Conservation (phyloP, 2,329 filamentous ascomycete species). For the Xylaria sp. region DNA sequence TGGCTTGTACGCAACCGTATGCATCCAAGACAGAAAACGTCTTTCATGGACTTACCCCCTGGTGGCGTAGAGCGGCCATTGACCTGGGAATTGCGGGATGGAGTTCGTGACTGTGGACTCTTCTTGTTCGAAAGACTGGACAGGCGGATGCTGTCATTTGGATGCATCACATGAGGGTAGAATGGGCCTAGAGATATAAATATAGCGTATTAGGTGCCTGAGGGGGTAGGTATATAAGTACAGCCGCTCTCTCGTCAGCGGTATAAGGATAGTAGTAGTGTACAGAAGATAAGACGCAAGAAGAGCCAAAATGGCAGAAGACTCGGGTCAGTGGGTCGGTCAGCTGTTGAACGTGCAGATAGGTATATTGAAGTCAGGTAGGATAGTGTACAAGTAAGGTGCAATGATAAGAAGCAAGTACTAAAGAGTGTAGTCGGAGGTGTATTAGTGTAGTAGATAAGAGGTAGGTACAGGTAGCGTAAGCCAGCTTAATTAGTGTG, state of each 20-base stretch:
- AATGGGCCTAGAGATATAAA: background rate
- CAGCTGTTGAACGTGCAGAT: background rate
- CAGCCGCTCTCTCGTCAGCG: background rate
- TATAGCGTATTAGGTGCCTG: conserved; percentile 8
- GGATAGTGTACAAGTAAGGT: background rate
- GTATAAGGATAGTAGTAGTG: conserved; percentile 3
- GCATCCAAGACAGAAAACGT: background rate
- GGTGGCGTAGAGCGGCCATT: conserved; percentile 37
- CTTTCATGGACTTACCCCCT: conserved; percentile 16
- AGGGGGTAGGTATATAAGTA: conserved; percentile 5
- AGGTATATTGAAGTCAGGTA: conserved; percentile 1
- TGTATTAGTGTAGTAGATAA: too few species aligned
- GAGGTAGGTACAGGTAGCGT: background rate
- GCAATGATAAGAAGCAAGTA: too few species aligned
- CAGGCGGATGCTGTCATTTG: conserved; percentile 44
- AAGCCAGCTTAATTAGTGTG: conserved; percentile 1
- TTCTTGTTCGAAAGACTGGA: conserved; percentile 41
- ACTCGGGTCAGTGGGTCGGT: conserved; percentile 15
- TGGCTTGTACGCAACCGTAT: background rate
- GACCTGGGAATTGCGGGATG: conserved; percentile 43
- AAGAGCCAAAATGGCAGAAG: background rate
- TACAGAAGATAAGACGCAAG: conserved; percentile 5
- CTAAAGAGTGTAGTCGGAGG: too few species aligned
- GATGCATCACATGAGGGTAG: conserved; percentile 41
- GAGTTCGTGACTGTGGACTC: conserved; percentile 39